Base-by-base conservation (phyloP, 345 rosid species). In the Arabidopsis arenosa region DNA sequence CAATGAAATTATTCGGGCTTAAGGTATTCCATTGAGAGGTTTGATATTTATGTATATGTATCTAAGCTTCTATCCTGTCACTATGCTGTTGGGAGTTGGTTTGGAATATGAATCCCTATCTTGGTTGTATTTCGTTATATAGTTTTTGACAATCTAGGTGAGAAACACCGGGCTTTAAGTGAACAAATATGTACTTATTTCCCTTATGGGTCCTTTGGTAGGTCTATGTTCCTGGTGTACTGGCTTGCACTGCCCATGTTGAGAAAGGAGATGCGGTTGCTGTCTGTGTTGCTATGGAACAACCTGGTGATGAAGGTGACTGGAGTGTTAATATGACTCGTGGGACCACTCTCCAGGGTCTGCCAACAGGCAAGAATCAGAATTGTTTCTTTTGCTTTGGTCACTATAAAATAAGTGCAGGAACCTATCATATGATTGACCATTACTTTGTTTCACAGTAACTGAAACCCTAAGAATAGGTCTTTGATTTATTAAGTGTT, bases 221-320 rank as follows among this genome's bases (percentile, higher is more conserved):
- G 99, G 89, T 90, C 28, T 95, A 80, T 83, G 98, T 95, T 65
- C 99, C 99, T 56, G 99, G 99, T 83, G 93, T 88, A 49, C 65
- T 90, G 90, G 99, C 98, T 66, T 92, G 99, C 79, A 92, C 96
- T 78, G 88, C 98, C 49, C 97, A 86, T 89, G 99, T 92, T 15
- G 99, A 95, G 85, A 84, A 85, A 85, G 99, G 99, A 66, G 98
- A 92, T 74, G 57, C 35, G 28, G 96, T 95, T 81, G 98, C 99
- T 66, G 98, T 95, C 82, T 92, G 98, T 68, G 99, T 89, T 82
- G 96, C 94, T 26, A 66, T 87, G 41, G 99, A 95, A 86, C 96
- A 88, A 68, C 87, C 88, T 21, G 67, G 72, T 72, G 68, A 83
- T 68, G 88, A 86, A 75, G 91, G 93, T 79, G 86, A 87, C 75